These are phyloP conservation scores for Trypanosoma rangeli DNA, from an alignment of 208 protist species.

Conservation along the genomic window DNA sequence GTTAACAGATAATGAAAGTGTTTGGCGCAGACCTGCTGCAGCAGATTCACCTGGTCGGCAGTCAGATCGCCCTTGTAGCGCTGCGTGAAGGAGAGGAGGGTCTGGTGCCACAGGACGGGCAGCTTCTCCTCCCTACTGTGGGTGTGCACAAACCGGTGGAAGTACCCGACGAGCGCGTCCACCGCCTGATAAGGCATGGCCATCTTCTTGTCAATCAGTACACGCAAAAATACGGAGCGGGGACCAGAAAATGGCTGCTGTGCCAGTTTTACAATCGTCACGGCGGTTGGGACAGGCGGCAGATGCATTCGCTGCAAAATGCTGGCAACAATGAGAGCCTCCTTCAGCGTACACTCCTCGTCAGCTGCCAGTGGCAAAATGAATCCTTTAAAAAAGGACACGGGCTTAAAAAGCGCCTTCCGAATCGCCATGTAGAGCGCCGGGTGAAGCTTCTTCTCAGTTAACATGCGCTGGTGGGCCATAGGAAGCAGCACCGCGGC, in stretches of 20 bases:
- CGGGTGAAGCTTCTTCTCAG: constrained; percentile 96
- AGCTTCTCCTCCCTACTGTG: constrained; percentile 80
- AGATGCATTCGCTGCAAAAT: constrained; percentile 93
- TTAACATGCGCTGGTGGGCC: constrained; percentile 74
- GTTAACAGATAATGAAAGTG: constrained; percentile 92
- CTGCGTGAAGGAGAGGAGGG: constrained; percentile 94
- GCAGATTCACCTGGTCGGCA: constrained; percentile 63
- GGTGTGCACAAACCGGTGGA: constrained; percentile 88
- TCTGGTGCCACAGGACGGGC: constrained; percentile 97
- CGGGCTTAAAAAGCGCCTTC: constrained; percentile 98
- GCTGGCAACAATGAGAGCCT: constrained; percentile 94
- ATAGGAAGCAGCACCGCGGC: constrained; percentile 97
- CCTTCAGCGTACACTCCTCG: constrained; percentile 93
- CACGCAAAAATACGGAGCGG: constrained; percentile 94
- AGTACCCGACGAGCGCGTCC: constrained; percentile 95
- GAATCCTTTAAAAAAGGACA: constrained; percentile 99
- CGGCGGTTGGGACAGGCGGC: constrained; percentile 87
- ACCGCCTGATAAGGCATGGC: constrained; percentile 95
- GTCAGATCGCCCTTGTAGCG: constrained; percentile 88
- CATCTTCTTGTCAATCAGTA: constrained; percentile 99
- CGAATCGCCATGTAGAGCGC: constrained; percentile 98
- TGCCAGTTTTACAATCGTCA: constrained; percentile 94
- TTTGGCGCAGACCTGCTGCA: constrained; percentile 70
- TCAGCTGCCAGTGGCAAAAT: constrained; percentile 96
- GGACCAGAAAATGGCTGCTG: constrained; percentile 92